Percentiles rank a stretch among this genome's conserved stretches.
Conservation (phyloP, 1,284 basidiomycete species). For the Fomitopsis schrenkii region DNA sequence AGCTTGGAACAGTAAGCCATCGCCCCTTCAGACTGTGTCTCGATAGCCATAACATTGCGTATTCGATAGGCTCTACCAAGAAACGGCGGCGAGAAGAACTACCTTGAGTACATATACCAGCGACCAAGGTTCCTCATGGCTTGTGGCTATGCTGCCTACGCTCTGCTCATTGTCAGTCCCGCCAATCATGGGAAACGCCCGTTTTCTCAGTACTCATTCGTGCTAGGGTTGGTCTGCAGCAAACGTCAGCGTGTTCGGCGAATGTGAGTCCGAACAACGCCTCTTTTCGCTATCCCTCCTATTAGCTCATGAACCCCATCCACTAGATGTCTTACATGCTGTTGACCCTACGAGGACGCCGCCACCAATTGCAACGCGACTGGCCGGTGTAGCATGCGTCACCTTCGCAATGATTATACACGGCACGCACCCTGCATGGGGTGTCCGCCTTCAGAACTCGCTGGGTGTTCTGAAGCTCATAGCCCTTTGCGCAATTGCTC, state of each 20-base stretch:
- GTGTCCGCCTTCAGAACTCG: conserved; percentile 61
- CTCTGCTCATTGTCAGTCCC: conserved; percentile 49
- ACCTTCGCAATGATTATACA: conserved; percentile 59
- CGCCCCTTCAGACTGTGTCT: background rate
- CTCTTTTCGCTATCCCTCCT: background rate
- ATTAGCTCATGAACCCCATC: background rate
- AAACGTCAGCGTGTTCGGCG: conserved; percentile 59
- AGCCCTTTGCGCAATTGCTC: conserved; percentile 50
- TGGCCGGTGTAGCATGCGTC: conserved; percentile 43
- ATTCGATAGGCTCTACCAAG: conserved; percentile 54
- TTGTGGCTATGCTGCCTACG: conserved; percentile 57
- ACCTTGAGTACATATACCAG: conserved; percentile 67
- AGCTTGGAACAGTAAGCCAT: conserved; percentile 57
- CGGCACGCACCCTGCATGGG: conserved; percentile 49
- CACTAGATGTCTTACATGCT: conserved; percentile 49
- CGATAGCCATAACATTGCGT: background rate
- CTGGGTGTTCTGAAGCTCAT: conserved; percentile 65
- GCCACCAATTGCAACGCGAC: conserved; percentile 17
- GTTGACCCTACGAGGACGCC: conserved; percentile 27
- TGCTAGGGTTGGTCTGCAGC: conserved; percentile 50
- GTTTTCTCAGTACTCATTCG: conserved; percentile 6
- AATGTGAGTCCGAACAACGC: conserved; percentile 50
- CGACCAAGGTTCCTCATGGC: conserved; percentile 58
- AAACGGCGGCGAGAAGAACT: conserved; percentile 76
- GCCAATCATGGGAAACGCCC: background rate